phyloP scores from a whole-genome alignment of 129 eudicot genomes.

The Arctium minus region DNA sequence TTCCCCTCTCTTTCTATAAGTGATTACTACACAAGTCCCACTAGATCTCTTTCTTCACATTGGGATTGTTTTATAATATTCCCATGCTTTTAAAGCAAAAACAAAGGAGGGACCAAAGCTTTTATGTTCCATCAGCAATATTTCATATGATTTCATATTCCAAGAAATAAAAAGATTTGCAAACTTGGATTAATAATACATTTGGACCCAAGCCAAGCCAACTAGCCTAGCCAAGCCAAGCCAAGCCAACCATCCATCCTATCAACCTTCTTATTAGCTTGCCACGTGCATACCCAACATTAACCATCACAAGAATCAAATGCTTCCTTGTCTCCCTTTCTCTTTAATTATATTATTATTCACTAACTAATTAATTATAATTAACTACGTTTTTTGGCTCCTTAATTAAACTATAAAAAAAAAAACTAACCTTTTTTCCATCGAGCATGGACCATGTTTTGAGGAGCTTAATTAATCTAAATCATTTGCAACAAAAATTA shows the following conservation, averaged over 20 bases:
- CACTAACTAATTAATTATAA: background rate
- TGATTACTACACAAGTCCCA: background rate
- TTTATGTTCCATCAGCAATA: constrained; percentile 21
- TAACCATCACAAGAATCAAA: constrained; percentile 20
- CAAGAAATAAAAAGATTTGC: constrained; percentile 23
- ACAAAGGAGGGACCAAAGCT: constrained; percentile 25
- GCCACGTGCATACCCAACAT: constrained; percentile 23
- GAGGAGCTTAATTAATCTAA: constrained; percentile 7
- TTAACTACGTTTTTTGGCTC: constrained; percentile 17
- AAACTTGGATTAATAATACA: constrained; percentile 4
- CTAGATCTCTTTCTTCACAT: constrained; percentile 2
- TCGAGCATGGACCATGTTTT: constrained; percentile 37
- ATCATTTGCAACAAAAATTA: background rate
- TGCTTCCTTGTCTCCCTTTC: constrained; percentile 35
- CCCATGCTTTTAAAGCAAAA: constrained; percentile 4
- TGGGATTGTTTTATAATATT: constrained; percentile 10
- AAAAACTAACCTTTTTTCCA: constrained; percentile 4
- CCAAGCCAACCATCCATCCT: background rate
- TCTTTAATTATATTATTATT: background rate
- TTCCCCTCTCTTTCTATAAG: background rate
- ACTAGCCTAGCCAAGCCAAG: background rate
- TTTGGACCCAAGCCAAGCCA: background rate
- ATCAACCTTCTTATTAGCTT: background rate
- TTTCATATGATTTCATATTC: constrained; percentile 19
- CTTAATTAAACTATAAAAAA: background rate